A percentile compares a stretch with the other conserved stretches of the same genome.
Evolutionary conservation across 345 rosid species (phyloP).

Genomic region (Firmiana major): DNA sequence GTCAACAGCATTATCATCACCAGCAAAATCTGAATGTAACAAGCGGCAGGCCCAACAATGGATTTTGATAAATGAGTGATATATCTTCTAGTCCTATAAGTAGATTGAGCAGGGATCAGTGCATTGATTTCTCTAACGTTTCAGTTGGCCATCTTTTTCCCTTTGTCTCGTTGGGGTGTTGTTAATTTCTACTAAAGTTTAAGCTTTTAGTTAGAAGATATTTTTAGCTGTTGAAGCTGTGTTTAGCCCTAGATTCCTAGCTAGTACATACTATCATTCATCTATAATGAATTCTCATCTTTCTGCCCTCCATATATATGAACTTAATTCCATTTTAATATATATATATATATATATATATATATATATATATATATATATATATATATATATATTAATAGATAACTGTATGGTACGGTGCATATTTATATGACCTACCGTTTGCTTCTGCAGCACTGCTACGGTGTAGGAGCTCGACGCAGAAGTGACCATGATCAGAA

Average conservation of each 20-base stretch:
- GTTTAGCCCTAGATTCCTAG: constrained; percentile 4
- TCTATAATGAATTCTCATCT: background rate
- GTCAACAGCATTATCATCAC: constrained; percentile 31
- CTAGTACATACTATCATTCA: background rate
- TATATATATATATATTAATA: too few species aligned
- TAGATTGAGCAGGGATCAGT: constrained; percentile 3
- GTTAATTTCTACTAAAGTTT: background rate
- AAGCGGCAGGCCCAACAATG: constrained; percentile 9
- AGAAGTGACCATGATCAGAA: background rate
- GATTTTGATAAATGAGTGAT: constrained; percentile 4
- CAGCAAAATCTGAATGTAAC: constrained; percentile 28
- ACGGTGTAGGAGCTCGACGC: background rate
- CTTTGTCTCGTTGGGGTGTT: background rate
- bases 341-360: background rate
- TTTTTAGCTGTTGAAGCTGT: background rate
- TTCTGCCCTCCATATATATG: background rate
- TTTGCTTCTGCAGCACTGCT: background rate
- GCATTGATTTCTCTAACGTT: background rate
- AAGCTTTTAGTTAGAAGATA: background rate
- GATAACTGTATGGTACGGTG: background rate
- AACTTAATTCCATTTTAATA: background rate
- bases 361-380: background rate
- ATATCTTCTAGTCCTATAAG: background rate
- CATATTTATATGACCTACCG: background rate
- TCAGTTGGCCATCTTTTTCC: background rate